phyloP scores from a whole-genome alignment of 805 yeast genomes.

The Saccharomycopsis javanensis region DNA sequence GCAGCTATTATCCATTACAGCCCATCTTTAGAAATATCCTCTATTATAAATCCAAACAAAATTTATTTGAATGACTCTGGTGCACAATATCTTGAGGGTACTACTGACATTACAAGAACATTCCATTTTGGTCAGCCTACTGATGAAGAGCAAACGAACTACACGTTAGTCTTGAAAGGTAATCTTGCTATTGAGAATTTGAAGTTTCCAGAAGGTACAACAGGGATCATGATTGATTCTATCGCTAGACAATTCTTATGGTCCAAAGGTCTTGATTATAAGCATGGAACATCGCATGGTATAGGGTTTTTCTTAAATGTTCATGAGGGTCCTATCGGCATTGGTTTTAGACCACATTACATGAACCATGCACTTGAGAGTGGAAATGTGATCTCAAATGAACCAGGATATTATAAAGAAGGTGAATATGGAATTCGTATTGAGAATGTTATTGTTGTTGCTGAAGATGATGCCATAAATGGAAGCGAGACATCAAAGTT shows the following conservation, averaged over 20 bases:
- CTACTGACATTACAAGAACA: constrained; percentile 93
- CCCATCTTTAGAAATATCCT: constrained; percentile 49
- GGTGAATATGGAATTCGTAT: constrained; percentile 86
- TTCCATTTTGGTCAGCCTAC: constrained; percentile 54
- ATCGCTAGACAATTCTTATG: constrained; percentile 78
- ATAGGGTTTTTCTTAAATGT: constrained; percentile 88
- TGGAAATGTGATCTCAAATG: constrained; percentile 80
- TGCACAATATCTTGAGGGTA: constrained; percentile 86
- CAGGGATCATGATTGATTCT: constrained; percentile 69
- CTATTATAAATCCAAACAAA: constrained; percentile 54
- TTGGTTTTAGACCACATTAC: constrained; percentile 45
- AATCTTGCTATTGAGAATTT: constrained; percentile 79
- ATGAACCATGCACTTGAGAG: constrained; percentile 42
- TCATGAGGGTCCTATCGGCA: constrained; percentile 90
- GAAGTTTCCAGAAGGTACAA: constrained; percentile 65
- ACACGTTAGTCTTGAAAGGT: constrained; percentile 84
- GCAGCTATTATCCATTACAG: constrained; percentile 70
- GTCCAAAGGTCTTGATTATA: constrained; percentile 74
- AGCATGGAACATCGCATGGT: constrained; percentile 97
- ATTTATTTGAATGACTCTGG: constrained; percentile 84
- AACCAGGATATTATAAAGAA: constrained; percentile 89
- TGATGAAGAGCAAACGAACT: constrained; percentile 50
- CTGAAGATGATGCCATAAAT: constrained; percentile 30
- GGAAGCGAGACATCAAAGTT: constrained; percentile 25
- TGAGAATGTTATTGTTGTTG: constrained; percentile 69